Percentiles rank a stretch among this genome's conserved stretches.
These are phyloP conservation scores for Lipomyces mesembrius DNA, from an alignment of 805 yeast genomes.

Conservation along the genomic window DNA sequence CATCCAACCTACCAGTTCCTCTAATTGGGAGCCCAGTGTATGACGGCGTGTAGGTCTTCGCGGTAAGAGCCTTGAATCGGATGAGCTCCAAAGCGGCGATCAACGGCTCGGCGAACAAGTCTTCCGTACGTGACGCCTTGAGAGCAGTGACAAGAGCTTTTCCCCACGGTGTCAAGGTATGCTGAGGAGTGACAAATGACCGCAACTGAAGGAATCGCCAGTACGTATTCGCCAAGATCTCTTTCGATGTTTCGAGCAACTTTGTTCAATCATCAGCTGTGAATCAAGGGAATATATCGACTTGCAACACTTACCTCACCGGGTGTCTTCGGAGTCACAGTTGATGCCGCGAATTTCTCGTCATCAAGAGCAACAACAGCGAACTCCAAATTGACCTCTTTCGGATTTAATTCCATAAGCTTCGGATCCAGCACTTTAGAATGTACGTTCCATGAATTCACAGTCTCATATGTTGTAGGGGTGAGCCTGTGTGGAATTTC, in stretches of 20 bases:
- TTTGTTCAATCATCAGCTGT: not conserved
- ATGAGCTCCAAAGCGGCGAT: conserved; percentile 41
- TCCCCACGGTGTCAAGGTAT: conserved; percentile 46
- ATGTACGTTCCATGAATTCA: conserved; percentile 46
- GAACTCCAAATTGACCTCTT: conserved; percentile 43
- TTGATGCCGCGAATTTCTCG: conserved; percentile 44
- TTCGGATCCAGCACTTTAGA: conserved; percentile 27
- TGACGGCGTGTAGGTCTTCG: conserved; percentile 46
- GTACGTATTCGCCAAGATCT: conserved; percentile 22
- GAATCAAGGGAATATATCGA: not conserved
- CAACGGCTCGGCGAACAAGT: conserved; percentile 44
- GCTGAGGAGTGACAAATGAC: conserved; percentile 30
- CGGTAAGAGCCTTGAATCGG: conserved; percentile 37
- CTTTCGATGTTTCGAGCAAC: conserved; percentile 16
- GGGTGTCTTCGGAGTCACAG: conserved; percentile 25
- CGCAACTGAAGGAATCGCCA: conserved; percentile 33
- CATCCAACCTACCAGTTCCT: conserved; percentile 30
- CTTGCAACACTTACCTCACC: not conserved
- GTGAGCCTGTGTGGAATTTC: conserved; percentile 58
- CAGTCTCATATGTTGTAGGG: conserved; percentile 57
- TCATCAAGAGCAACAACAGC: conserved; percentile 45
- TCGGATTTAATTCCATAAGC: conserved; percentile 41
- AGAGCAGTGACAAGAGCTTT: conserved; percentile 57
- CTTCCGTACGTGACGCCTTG: conserved; percentile 45
- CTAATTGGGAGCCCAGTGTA: conserved; percentile 47